Evolutionary conservation across 257 asterid species (phyloP), one percentile per base, ranked within the genome.

Genomic region (Mitragyna speciosa): DNA sequence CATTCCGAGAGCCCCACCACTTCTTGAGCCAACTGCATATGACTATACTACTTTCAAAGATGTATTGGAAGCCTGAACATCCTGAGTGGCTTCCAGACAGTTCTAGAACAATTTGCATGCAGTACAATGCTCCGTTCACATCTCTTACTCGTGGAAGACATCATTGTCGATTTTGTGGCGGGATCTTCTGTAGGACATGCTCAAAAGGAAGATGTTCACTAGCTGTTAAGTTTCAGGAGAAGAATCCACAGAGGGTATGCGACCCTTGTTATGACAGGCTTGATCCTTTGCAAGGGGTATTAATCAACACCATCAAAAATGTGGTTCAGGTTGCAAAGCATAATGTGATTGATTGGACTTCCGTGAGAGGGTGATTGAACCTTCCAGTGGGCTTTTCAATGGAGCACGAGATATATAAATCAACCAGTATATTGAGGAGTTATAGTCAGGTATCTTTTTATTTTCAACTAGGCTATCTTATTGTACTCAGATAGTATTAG

Each of bases 11-110:
- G 99, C 99, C 72, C 99, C 98, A 19, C 99, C 99, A 0, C 92
- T 96, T 71, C 83, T 90, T 78, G 95, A 90, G 87, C 91, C 88
- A 59, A 85, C 86, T 83, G 88, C 95, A 39, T 84, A 85, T 59
- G 87, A 89, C 79, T 91, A 85, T 82, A 86, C 81, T 84, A 89
- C 94, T 66, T 94, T 86, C 86, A 94, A 92, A 81, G 97, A 96
- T 56, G 93, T 96, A 39, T 82, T 96, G 86, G 98, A 94, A 87
- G 94, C 97, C 97, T 82, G 99, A 96, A 82, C 99, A 98, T 20
- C 98, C 98, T 19, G 99, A 96, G 69, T 96, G 99, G 99, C 93
- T 92, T 78, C 98, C 97, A 20, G 99, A 96, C 87, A 96, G 99
- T 83, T 88, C 96, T 0, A 83, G 97, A 14, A 76, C 81, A 56